These are phyloP conservation scores for Diplosphaera chodatii DNA, from an alignment of 139 green algal species.

Conservation along the genomic window DNA sequence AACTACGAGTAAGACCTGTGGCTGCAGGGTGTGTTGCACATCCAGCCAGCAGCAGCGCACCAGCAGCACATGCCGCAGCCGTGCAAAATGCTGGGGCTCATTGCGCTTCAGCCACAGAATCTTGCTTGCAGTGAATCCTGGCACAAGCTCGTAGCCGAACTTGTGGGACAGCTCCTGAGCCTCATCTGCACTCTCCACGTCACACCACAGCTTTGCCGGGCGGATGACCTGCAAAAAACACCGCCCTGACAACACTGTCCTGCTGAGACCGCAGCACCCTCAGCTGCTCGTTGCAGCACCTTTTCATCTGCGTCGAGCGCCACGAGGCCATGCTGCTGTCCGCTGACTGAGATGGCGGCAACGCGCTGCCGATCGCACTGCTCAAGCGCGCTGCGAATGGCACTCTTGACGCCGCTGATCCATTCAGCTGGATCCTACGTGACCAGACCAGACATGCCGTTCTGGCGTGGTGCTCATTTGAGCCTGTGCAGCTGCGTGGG, in stretches of 20 bases:
- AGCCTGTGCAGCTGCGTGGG: too few relatives aligned
- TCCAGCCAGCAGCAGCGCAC: not conserved
- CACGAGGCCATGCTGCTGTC: constrained; percentile 89
- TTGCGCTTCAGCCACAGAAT: constrained; percentile 78
- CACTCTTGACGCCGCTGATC: not conserved
- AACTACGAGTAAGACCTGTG: too few relatives aligned
- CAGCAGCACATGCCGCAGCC: constrained; percentile 55
- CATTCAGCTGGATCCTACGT: not conserved
- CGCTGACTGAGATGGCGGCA: constrained; percentile 62
- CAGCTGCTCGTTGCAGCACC: too few relatives aligned
- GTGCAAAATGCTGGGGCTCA: constrained; percentile 64
- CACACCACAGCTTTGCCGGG: constrained; percentile 79
- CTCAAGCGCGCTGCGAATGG: constrained; percentile 6
- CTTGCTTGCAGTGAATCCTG: constrained; percentile 81
- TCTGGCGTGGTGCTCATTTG: too few relatives aligned
- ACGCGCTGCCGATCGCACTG: constrained; percentile 30
- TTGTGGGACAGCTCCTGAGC: constrained; percentile 53
- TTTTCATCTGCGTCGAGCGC: constrained; percentile 42
- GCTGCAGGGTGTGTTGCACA: too few relatives aligned
- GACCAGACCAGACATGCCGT: too few relatives aligned
- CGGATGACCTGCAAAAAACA: constrained; percentile 34
- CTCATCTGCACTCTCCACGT: constrained; percentile 67
- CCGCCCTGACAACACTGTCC: too few relatives aligned
- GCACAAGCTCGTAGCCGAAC: constrained; percentile 53
- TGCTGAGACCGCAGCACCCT: too few relatives aligned